Conservation (phyloP, 2,329 filamentous ascomycete genomes). For the Stemphylium beticola region DNA sequence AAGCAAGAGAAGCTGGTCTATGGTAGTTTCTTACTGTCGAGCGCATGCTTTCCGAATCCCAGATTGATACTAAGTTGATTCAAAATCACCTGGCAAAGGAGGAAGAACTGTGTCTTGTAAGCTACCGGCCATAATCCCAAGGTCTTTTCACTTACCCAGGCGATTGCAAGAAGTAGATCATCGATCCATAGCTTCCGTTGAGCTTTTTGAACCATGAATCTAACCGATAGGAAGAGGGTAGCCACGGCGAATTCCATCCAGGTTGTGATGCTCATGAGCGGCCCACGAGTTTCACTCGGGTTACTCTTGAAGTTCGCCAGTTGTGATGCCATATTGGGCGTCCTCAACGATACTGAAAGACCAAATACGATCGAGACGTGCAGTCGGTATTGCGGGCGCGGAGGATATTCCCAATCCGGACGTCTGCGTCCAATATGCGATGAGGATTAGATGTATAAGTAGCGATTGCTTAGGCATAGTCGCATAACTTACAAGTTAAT, state of each 20-base stretch:
- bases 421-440: not conserved
- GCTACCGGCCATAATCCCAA: not conserved
- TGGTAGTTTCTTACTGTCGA: slow-evolving; percentile 4
- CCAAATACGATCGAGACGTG: not conserved
- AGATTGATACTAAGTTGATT: slow-evolving; percentile 4
- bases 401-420: not conserved
- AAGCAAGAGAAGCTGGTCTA: not conserved
- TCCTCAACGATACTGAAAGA: too few species aligned
- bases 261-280: not conserved
- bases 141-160: slow-evolving; percentile 2
- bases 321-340: slow-evolving; percentile 4
- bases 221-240: slow-evolving; percentile 1
- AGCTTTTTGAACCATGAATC: not conserved
- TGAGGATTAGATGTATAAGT: not conserved
- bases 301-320: slow-evolving; percentile 6
- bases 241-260: slow-evolving; percentile 4
- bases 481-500: not conserved
- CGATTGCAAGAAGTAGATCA: slow-evolving; percentile 1
- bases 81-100: not conserved
- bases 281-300: slow-evolving; percentile 4
- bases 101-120: not conserved
- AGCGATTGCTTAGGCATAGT: not conserved
- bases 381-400: not conserved
- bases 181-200: slow-evolving; percentile 10
- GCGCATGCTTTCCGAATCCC: slow-evolving; percentile 7